Percentiles rank a stretch among this genome's conserved stretches.
Evolutionary conservation across 2,329 filamentous ascomycete species (phyloP).

Genomic region (Pseudocercospora fuligena): DNA sequence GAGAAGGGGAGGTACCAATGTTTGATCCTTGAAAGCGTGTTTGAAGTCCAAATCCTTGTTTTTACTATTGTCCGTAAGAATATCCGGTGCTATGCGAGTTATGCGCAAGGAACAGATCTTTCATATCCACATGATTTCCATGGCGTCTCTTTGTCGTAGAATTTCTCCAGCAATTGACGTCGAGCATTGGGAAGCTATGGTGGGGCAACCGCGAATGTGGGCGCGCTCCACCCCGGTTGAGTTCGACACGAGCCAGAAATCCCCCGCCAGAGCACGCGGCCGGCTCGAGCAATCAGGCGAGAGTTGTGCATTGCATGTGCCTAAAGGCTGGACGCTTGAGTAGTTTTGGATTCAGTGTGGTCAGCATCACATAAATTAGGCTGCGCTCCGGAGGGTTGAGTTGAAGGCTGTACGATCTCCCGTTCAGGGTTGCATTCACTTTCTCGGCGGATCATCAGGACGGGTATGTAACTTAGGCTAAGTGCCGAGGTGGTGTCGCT

Average conservation of each 20-base stretch:
- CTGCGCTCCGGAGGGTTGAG: background rate
- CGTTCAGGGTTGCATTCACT: background rate
- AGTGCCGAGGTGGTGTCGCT: background rate
- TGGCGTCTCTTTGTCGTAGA: background rate
- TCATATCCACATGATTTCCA: slow-evolving; percentile 3
- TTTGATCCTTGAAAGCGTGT: slow-evolving; percentile 2
- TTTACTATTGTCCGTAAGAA: slow-evolving; percentile 11
- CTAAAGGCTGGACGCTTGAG: background rate
- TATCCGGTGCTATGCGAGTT: slow-evolving; percentile 10
- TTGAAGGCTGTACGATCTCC: background rate
- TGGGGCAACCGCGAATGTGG: slow-evolving; percentile 4
- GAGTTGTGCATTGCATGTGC: background rate
- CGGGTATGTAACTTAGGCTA: background rate
- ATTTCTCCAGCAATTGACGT: slow-evolving; percentile 20
- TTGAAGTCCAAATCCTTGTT: slow-evolving; percentile 7
- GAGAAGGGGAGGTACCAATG: background rate
- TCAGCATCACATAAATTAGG: background rate
- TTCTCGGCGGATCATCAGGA: background rate
- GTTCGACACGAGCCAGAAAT: background rate
- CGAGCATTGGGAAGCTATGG: slow-evolving; percentile 7
- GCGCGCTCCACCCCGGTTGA: background rate
- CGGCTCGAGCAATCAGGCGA: background rate
- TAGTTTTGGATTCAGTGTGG: background rate
- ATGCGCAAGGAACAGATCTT: slow-evolving; percentile 6
- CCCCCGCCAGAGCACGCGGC: background rate